These are phyloP conservation scores for Solanum appendiculatum DNA, from an alignment of 257 asterid genomes.

Conservation along the genomic window DNA sequence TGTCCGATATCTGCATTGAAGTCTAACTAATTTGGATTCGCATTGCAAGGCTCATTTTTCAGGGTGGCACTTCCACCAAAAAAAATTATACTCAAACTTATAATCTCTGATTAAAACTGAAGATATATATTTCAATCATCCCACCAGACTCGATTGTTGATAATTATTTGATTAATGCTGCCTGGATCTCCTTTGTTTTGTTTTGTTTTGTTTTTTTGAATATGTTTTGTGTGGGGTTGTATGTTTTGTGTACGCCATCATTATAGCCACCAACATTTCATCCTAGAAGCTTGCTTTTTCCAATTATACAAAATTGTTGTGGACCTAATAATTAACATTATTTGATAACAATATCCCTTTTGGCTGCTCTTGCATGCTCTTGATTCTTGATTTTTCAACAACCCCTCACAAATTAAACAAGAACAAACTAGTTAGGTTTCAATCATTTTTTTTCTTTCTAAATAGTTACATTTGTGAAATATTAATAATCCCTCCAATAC, in stretches of 20 bases:
- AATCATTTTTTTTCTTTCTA: background rate
- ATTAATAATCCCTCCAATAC: background rate
- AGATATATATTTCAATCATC: too few relatives aligned
- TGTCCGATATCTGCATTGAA: background rate
- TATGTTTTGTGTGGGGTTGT: background rate
- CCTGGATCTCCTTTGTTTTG: background rate
- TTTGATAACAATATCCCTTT: background rate
- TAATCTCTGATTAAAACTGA: too few relatives aligned
- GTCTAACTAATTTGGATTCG: background rate
- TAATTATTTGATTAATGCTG: background rate
- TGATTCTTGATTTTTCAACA: background rate
- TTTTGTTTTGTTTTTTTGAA: background rate
- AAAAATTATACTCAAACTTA: too few relatives aligned
- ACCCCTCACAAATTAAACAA: background rate
- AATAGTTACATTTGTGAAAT: background rate
- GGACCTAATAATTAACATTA: background rate
- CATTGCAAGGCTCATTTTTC: too few relatives aligned
- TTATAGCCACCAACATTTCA: background rate
- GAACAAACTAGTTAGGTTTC: background rate
- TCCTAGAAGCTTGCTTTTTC: background rate
- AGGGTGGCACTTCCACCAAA: background rate
- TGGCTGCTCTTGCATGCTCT: background rate
- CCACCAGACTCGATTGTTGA: too few relatives aligned
- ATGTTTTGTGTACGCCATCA: slow-evolving; percentile 2
- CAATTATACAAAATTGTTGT: background rate